Conservation (phyloP, 2,329 filamentous ascomycete species). For the Trichoderma polysporum region DNA sequence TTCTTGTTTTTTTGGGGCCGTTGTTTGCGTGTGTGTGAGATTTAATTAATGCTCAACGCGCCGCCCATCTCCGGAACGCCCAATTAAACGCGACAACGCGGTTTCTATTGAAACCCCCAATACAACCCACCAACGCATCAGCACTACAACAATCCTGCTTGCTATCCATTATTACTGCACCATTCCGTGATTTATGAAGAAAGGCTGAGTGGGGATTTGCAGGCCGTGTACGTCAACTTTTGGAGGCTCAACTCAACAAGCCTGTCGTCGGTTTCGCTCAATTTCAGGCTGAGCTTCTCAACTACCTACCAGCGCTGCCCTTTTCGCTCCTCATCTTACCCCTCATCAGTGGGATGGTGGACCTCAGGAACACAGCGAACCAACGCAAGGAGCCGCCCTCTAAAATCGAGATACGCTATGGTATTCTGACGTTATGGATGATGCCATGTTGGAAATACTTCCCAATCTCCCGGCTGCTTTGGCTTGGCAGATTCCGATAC, state of each 20-base stretch:
- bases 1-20: neutral
- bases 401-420: neutral
- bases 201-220: neutral
- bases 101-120: conserved; percentile 12
- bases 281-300: neutral
- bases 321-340: neutral
- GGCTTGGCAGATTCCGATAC: neutral
- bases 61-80: neutral
- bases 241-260: neutral
- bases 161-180: neutral
- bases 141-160: neutral
- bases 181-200: too few relatives aligned
- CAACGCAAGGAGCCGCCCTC: neutral
- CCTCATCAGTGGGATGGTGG: conserved; percentile 1
- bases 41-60: conserved; percentile 18
- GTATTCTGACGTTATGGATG: conserved; percentile 11
- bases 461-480: neutral
- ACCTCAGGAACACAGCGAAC: conserved; percentile 14
- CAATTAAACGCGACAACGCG: conserved; percentile 21
- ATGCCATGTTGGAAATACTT: neutral
- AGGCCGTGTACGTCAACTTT: neutral
- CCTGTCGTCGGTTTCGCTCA: neutral
- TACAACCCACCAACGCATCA: conserved; percentile 12
- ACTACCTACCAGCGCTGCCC: neutral
- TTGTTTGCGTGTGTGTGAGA: conserved; percentile 1